Evolutionary conservation across 2,329 filamentous ascomycete species (phyloP), one percentile per base, ranked within the genome.

Genomic region (Peltaster fructicola): DNA sequence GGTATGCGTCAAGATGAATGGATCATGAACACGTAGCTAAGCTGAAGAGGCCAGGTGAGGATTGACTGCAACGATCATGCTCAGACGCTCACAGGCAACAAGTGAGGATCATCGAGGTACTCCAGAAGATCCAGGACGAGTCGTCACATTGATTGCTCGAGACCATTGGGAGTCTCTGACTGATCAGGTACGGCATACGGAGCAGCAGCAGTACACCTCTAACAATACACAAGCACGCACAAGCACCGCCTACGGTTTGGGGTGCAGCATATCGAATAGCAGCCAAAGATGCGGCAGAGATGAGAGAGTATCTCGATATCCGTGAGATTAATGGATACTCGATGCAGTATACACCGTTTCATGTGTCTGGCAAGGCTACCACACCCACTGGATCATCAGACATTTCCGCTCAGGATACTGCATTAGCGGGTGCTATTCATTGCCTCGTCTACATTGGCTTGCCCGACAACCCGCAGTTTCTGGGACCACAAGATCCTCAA

Each of bases 321-420:
- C 74, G 88, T 22, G 88, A 98, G 53, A 92, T 95, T 46, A 92
- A 95, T 54, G 88, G 88, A 14, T 98, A 98, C 54, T 79, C 73
- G 26, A 90, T 92, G 37, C 84, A 93, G 52, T 80, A 82, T 51
- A 80, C 82, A 14, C 70, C 76, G 0, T 93, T 95, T 50, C 23
- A 29, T 22, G n/a, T n/a, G n/a, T n/a, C n/a, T n/a, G n/a, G n/a
- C 20, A 22, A 8, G n/a, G n/a, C 30, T 30, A 34, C 17, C 19
- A 18, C 10, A 24, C 33, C 15, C 4, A 14, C 10, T 6, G 30
- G 24, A 28, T 17, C 23, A 4, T 31, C 39, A 23, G 61, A 84
- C 40, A 71, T 74, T 5, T 61, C 66, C 4, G 34, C 38, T 14
- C n/a, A 20, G 9, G 18, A 20, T 11, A n/a, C 18, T 11, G 18